Base-by-base conservation (phyloP, 2,329 filamentous ascomycete genomes). In the Aspergillus ibericus region DNA sequence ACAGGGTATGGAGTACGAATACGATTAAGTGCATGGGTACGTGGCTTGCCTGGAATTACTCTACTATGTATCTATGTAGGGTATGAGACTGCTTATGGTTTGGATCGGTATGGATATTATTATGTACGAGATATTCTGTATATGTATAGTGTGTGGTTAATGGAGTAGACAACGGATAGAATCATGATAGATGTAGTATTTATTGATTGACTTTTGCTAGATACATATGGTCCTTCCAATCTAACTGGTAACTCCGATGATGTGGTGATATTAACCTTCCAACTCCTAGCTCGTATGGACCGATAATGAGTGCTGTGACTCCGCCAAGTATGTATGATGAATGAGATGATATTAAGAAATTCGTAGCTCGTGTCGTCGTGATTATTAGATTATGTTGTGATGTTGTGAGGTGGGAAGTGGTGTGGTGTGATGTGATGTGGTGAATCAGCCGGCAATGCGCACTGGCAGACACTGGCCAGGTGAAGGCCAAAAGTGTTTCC, bases 401-500 rank as follows among this genome's bases (percentile, higher is more conserved):
- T 3, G 22, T 53, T 22, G 25, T 50, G 29, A 35, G 29, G 29
- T 34, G 36, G n/a, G 35, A 38, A 8, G 20, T 27, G 49, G 8
- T 38, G 18, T 38, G 10, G 16, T 10, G 29, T 20, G 47, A 35
- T 13, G 48, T 36, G 16, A 13, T 29, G 22, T 44, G 51, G 3
- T 34, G 51, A 16, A 47, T 44, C 51, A 68, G 38, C 61, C 59
- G 8, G 64, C 49, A 35, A 68, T 67, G 32, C 63, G 64, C 51
- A 68, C 59, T 12, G 66, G 62, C 36, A 68, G 55, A 42, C 66
- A 68, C 34, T 64, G 64, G 10, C 51, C 58, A 6, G 59, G 53
- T 9, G 65, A 61, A 18, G 66, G 67, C 68, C 70, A 72, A 29
- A 70, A 64, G 55, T 68, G 58, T 36, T 68, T 69, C 36, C 57